Percentiles rank a stretch among this genome's conserved stretches.
Evolutionary conservation across 768 basidiomycete species (phyloP).

Genomic region (Agrocybe chaxingu): DNA sequence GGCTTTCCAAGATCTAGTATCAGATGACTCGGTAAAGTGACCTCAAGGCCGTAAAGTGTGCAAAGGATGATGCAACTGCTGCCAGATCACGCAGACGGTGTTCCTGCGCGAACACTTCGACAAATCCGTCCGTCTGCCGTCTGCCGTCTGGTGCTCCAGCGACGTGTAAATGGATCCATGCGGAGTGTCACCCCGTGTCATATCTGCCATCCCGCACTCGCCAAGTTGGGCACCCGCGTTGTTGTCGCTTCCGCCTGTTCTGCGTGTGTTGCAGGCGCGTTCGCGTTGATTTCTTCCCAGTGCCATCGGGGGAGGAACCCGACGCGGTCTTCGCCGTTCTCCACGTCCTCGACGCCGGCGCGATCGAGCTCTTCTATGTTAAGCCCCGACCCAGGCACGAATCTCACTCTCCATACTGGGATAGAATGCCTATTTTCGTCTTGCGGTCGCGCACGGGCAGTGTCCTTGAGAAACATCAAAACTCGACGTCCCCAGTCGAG

Average conservation of each 20-base stretch:
- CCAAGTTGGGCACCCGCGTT: slow-evolving; percentile 7
- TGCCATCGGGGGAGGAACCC: slow-evolving; percentile 82
- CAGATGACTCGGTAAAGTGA: slow-evolving; percentile 32
- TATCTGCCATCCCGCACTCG: slow-evolving; percentile 18
- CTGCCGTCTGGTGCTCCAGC: slow-evolving; percentile 20
- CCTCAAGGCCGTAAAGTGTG: slow-evolving; percentile 20
- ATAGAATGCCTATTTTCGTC: slow-evolving; percentile 15
- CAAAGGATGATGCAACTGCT: slow-evolving; percentile 10
- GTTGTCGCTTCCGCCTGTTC: slow-evolving; percentile 4
- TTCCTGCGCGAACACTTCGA: slow-evolving; percentile 13
- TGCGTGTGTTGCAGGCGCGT: slow-evolving; percentile 2
- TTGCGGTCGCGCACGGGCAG: slow-evolving; percentile 21
- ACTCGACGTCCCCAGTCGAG: slow-evolving; percentile 71
- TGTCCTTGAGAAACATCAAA: slow-evolving; percentile 49
- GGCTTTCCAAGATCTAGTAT: slow-evolving; percentile 11
- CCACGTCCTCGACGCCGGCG: slow-evolving; percentile 52
- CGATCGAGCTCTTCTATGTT: slow-evolving; percentile 45
- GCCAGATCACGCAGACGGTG: slow-evolving; percentile 13
- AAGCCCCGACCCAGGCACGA: slow-evolving; percentile 59
- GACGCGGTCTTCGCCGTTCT: slow-evolving; percentile 65
- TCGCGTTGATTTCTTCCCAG: slow-evolving; percentile 38
- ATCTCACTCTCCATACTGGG: slow-evolving; percentile 69
- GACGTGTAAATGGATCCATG: slow-evolving; percentile 15
- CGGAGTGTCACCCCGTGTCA: slow-evolving; percentile 18
- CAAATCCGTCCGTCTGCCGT: slow-evolving; percentile 20